A percentile compares a stretch with the other conserved stretches of the same genome.
Evolutionary conservation across 2,329 filamentous ascomycete species (phyloP).

Genomic region (Phialophora tarda): DNA sequence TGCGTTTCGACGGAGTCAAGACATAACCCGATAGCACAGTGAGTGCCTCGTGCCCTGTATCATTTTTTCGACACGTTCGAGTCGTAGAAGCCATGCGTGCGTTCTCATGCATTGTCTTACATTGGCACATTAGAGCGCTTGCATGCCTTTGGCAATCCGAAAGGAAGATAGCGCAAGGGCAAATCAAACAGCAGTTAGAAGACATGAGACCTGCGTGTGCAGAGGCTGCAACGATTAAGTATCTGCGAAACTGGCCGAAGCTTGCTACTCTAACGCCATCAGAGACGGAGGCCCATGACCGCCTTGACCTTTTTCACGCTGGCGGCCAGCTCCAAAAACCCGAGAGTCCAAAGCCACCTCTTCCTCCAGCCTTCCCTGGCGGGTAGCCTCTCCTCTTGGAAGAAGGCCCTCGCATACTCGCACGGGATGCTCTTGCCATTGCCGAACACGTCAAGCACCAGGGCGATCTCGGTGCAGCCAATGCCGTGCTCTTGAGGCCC

Average conservation of each 20-base stretch:
- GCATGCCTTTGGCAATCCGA: too few relatives aligned
- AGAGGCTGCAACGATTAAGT: too few relatives aligned
- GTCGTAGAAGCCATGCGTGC: too few relatives aligned
- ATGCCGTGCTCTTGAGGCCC: constrained; percentile 8
- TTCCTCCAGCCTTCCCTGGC: constrained; percentile 19
- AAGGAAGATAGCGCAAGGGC: too few relatives aligned
- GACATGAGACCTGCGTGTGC: too few relatives aligned
- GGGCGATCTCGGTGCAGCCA: constrained; percentile 12
- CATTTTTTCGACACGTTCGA: too few relatives aligned
- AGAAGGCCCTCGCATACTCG: constrained; percentile 13
- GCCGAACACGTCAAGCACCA: constrained; percentile 12
- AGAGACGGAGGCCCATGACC: constrained; percentile 2
- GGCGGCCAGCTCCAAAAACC: not conserved
- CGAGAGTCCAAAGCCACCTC: not conserved
- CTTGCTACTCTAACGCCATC: not conserved
- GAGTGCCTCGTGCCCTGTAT: not conserved
- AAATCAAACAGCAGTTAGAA: too few relatives aligned
- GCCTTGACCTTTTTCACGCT: not conserved
- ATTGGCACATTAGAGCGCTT: too few relatives aligned
- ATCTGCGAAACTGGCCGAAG: not conserved
- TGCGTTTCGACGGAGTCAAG: not conserved
- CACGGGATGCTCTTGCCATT: constrained; percentile 12
- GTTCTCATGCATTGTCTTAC: too few relatives aligned
- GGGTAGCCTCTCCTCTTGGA: constrained; percentile 18
- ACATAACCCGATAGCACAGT: not conserved